Base-by-base conservation (phyloP, 2,329 filamentous ascomycete genomes). In the Hawksworthiomyces lignivorus region DNA sequence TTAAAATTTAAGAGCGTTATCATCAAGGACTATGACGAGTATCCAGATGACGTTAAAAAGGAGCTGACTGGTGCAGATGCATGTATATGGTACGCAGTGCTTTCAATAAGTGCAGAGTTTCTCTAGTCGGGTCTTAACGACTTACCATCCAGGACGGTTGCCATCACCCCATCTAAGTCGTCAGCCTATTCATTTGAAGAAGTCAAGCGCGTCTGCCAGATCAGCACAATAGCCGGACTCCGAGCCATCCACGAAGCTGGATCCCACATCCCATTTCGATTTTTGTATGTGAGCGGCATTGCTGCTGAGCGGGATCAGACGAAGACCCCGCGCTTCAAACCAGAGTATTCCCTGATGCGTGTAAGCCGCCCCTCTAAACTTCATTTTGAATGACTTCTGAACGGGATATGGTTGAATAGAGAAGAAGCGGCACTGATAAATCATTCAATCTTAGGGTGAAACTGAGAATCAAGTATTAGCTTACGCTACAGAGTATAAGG, bases 251-350 rank as follows among this genome's bases (percentile, higher is more conserved):
- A 47, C 12, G 48, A 46, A 8, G 41, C 49, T 5, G 20, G 43
- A 14, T 30, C 36, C 8, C 24, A 28, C 10, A 58, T 54, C 32
- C 65, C 69, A 0, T 57, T 73, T 26, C 63, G 63, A 2, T 74
- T 73, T 44, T 37, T 73, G 3, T 73, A 73, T 50, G 60, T 69
- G 45, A 76, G 71, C 47, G 73, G 71, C 3, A 49, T 56, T 2
- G 56, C 52, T 1, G 59, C 61, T 3, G 62, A 65, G 47, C 62
- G 69, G 2, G 72, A 76, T 35, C 66, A 58, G 17, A 61, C 51
- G 11, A 66, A 71, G 52, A 68, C 56, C 39, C 64, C 62, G 2
- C 51, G 46, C 45, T 49, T 62, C 7, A 49, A 63, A 21, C 51
- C 52, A 0, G 56, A 71, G 30, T 75, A 74, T 43, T 48, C 38